phyloP scores from a whole-genome alignment of 75 land plant species.

The Cunninghamia lanceolata region DNA sequence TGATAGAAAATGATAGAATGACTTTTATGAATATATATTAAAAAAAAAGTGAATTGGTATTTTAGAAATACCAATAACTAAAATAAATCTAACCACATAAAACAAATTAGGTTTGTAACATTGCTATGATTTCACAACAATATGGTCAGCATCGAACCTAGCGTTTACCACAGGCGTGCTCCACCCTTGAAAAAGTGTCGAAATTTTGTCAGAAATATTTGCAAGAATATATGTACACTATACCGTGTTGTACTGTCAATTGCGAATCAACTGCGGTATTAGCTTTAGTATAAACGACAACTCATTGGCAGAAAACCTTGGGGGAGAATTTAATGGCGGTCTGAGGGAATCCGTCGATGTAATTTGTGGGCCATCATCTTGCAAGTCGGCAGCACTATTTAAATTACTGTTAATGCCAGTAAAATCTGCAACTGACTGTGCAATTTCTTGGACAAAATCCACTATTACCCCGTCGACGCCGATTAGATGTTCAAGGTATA shows the following conservation, averaged over 20 bases:
- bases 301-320: constrained; percentile 45
- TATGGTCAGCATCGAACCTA: too few relatives aligned
- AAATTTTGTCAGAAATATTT: too few relatives aligned
- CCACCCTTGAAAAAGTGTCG: too few relatives aligned
- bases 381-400: background rate
- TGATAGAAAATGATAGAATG: too few relatives aligned
- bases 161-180: too few relatives aligned
- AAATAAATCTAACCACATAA: too few relatives aligned
- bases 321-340: constrained; percentile 14
- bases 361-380: background rate
- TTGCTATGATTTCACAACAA: too few relatives aligned
- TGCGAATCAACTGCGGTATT: constrained; percentile 41
- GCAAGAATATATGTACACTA: background rate
- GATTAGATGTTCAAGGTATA: constrained; percentile 70
- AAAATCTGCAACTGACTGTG: constrained; percentile 31
- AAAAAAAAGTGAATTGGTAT: too few relatives aligned
- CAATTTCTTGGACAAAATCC: constrained; percentile 80
- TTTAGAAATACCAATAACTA: too few relatives aligned
- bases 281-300: constrained; percentile 44
- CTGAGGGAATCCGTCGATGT: background rate
- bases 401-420: background rate
- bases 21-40: too few relatives aligned
- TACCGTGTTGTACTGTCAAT: background rate
- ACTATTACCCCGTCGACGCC: constrained; percentile 90
- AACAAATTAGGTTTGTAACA: too few relatives aligned